Evolutionary conservation across 2,329 filamentous ascomycete species (phyloP).

Genomic region (Pseudodiploospora longispora): DNA sequence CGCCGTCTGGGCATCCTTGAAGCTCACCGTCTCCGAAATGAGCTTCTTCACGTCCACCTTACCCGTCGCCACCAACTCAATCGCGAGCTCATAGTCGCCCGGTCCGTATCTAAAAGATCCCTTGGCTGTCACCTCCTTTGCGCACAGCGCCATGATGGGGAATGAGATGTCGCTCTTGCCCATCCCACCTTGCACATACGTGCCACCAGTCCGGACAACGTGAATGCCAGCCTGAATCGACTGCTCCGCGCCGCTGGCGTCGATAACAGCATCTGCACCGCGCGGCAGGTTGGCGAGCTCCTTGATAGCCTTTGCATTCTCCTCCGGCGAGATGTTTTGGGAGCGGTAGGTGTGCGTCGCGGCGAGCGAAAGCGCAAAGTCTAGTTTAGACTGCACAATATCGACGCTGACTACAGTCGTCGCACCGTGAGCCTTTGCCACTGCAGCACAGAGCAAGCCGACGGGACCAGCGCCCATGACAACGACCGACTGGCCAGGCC

Average conservation of each 20-base stretch:
- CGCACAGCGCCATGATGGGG: constrained; percentile 83
- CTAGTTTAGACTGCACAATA: constrained; percentile 70
- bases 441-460: constrained; percentile 78
- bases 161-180: constrained; percentile 81
- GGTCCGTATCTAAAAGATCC: constrained; percentile 85
- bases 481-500: constrained; percentile 68
- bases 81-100: constrained; percentile 79
- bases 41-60: constrained; percentile 76
- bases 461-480: constrained; percentile 86
- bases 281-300: constrained; percentile 52
- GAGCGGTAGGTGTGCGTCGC: constrained; percentile 65
- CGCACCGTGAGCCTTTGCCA: constrained; percentile 79
- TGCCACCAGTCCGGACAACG: constrained; percentile 61
- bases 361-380: constrained; percentile 67
- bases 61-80: constrained; percentile 66
- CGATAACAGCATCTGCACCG: constrained; percentile 72
- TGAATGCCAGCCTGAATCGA: constrained; percentile 70
- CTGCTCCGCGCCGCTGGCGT: constrained; percentile 71
- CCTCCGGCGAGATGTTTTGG: constrained; percentile 53
- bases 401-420: constrained; percentile 79
- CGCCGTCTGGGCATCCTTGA: constrained; percentile 74
- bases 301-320: constrained; percentile 65
- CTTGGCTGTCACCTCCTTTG: constrained; percentile 79
- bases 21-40: constrained; percentile 69
- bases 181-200: constrained; percentile 84